Evolutionary conservation across 371 early-diverging fungal species (phyloP).

Genomic region (Entomophthora muscae): DNA sequence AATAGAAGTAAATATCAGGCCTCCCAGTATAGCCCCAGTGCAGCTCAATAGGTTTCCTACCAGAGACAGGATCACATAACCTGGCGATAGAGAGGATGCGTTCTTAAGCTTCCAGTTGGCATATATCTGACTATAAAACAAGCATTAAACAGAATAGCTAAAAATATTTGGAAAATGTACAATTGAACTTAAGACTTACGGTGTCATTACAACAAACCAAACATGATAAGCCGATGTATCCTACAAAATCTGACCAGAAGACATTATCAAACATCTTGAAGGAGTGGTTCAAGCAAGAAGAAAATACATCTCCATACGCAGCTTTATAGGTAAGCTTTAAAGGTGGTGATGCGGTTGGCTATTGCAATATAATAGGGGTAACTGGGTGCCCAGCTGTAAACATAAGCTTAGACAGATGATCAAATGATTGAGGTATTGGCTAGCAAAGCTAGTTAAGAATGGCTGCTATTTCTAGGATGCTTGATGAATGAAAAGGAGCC

Average conservation of each 20-base stretch:
- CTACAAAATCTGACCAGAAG: background rate
- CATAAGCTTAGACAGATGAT: too few species aligned
- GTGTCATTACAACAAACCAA: background rate
- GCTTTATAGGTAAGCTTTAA: background rate
- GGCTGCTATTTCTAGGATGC: too few species aligned
- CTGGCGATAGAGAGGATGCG: constrained; percentile 1
- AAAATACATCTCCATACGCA: background rate
- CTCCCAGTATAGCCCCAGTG: constrained; percentile 5
- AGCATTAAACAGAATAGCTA: background rate
- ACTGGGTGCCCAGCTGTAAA: too few species aligned
- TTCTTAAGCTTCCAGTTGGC: constrained; percentile 8
- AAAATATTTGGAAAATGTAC: background rate
- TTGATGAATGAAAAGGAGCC: too few species aligned
- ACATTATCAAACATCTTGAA: background rate
- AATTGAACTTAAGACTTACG: background rate
- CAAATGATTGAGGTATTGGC: too few species aligned
- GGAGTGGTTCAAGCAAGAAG: background rate
- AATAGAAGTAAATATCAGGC: background rate
- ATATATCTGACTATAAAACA: constrained; percentile 3
- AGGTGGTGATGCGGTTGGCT: too few species aligned
- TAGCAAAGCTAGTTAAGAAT: too few species aligned
- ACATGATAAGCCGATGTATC: background rate
- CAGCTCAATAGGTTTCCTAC: constrained; percentile 2
- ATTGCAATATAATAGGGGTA: too few species aligned
- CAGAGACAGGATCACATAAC: background rate